Base-by-base conservation (phyloP, 208 protist genomes). In the Angomonas ambiguus region DNA sequence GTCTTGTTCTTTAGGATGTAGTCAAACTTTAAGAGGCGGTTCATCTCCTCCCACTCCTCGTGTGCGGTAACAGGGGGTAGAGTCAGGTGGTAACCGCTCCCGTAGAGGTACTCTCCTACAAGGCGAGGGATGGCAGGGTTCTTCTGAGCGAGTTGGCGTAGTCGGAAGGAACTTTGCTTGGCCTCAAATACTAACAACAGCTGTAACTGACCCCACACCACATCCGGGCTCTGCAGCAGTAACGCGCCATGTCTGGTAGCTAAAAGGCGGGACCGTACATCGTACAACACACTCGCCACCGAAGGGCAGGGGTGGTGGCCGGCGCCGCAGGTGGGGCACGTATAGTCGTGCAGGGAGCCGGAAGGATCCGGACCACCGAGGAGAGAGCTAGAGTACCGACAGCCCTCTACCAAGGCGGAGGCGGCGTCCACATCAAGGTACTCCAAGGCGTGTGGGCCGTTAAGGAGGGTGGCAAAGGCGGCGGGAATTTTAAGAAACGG, bases 1-100 rank as follows among this genome's bases (percentile, higher is more conserved):
- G 90, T 95, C 55, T 72, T 72, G 69, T 88, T 95, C 71, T 95
- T 85, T 59, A 87, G 90, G 28, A 95, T 85, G 38, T 77, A 80
- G 72, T 95, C 87, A 71, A 93, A 95, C 58, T 79, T 80, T 28
- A 95, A 72, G 76, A 88, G 67, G 3, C 51, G 31, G 56, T 79
- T 89, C 32, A 93, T 69, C 11, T 42, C 58, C n/a, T 65, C 73
- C 87, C 90, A 95, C 53, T 89, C 80, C 31, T 88, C 81, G 71
- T 95, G 87, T 13, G 77, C 80, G 13, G 83, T 89, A 5, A 92
- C 75, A n/a, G 72, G 60, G 1, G 90, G 90, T 51, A 91, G 71
- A 1, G 76, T 78, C 0, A 92, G 69, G 68, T 93, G 87, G 53
- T 93, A 92, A 20, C 82, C 90, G 57, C 87, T 80, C 18, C 90